Evolutionary conservation across 108 stramenopile genomes (phyloP).

Genomic region (Asterionellopsis glacialis): DNA sequence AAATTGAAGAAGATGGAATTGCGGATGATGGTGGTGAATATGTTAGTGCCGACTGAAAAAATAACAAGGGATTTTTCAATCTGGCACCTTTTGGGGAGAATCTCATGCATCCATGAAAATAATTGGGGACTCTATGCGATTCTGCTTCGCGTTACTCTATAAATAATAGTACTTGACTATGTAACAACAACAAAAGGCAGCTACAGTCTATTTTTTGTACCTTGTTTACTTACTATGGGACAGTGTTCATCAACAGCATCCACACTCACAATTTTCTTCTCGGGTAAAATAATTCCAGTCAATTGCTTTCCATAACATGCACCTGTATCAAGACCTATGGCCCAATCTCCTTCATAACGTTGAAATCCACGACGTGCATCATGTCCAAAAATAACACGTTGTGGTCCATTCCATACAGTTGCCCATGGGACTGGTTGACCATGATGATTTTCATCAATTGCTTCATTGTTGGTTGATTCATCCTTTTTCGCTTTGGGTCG

Average conservation of each 20-base stretch:
- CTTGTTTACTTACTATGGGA: constrained; percentile 23
- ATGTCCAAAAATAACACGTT: constrained; percentile 86
- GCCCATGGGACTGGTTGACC: constrained; percentile 38
- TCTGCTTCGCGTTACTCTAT: too few species aligned
- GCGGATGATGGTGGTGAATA: background rate
- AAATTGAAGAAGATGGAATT: constrained; percentile 59
- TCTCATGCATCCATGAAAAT: too few species aligned
- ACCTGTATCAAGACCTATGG: constrained; percentile 89
- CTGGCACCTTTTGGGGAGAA: too few species aligned
- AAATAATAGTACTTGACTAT: too few species aligned
- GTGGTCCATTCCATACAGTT: constrained; percentile 53
- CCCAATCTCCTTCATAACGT: constrained; percentile 27
- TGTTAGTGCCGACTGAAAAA: too few species aligned
- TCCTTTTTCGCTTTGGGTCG: background rate
- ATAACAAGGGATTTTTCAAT: too few species aligned
- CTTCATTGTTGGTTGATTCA: background rate
- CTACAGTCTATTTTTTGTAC: too few species aligned
- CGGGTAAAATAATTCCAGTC: constrained; percentile 77
- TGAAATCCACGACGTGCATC: constrained; percentile 86
- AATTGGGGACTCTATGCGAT: too few species aligned
- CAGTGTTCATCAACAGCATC: constrained; percentile 34
- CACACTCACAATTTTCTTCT: constrained; percentile 53
- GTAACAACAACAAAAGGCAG: too few species aligned
- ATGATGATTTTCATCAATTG: background rate
- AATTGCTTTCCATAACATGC: constrained; percentile 80